Evolutionary conservation across 2,329 filamentous ascomycete species (phyloP), one percentile per base, ranked within the genome.

Genomic region (Celoporthe dispersa): DNA sequence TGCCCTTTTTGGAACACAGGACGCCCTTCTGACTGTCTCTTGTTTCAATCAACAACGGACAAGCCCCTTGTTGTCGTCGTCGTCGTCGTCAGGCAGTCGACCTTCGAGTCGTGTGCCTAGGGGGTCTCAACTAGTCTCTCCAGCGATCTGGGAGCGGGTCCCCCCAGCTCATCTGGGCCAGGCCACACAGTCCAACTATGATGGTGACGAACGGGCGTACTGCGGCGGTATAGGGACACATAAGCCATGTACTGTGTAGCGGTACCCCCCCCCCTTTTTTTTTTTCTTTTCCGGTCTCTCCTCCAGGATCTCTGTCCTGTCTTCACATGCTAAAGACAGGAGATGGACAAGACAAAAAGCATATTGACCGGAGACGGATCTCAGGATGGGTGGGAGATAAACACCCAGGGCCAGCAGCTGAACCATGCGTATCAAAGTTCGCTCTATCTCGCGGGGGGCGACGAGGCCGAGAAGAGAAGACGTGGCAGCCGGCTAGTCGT

Each of bases 401-500:
- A n/a, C n/a, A n/a, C 35, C 51, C 53, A 48, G 16, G 53, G 51
- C 14, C n/a, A 60, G 19, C 22, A 33, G 31, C 35, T 44, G 64
- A 59, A 28, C n/a, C 35, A 59, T 44, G 64, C 60, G 60, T 41
- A 67, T 41, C 53, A 57, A 44, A 33, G 31, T 59, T 59, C 64
- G 51, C 64, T 59, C 31, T 22, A 31, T 44, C 25, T 19, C 33
- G 6, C 2, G 37, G 37, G 35, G 7, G 4, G 22, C 14, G 53
- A 25, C 22, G 33, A 61, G 31, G 11, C 59, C 1, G 6, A 6
- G 44, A 48, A 44, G 41, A n/a, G n/a, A 22, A 59, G 37, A 67
- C 64, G 64, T 67, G 64, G 64, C 64, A 60, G 35, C 16, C 64
- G 48, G 6, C 64, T 37, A 67, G 60, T n/a, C n/a, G 60, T 28